Base-by-base conservation (phyloP, 2,329 filamentous ascomycete genomes). In the Trichoderma simmonsii region DNA sequence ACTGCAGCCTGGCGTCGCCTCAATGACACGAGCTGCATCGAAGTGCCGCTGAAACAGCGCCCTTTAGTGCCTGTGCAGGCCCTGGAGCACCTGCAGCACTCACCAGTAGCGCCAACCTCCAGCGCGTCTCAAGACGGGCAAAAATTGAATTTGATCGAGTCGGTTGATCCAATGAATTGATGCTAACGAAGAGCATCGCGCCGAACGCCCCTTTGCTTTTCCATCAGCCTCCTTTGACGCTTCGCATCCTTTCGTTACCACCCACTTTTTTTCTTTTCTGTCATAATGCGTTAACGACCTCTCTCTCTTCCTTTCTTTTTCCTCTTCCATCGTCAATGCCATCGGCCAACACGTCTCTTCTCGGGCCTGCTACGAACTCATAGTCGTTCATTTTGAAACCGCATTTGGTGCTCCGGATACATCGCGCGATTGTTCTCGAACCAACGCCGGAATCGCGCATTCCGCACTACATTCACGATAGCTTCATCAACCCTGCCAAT, bases 201-300 rank as follows among this genome's bases (percentile, higher is more conserved):
- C 66, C 43, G 66, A 57, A 34, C 56, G 56, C 67, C 67, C 71
- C 59, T 71, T 59, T 64, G 57, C 71, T 36, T 71, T 70, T 59
- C 24, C 66, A 65, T 65, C 71, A 72, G 60, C 71, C 71, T 61
- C 71, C 51, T 71, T 59, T 56, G 68, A 59, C 54, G 32, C 56
- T 69, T 39, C 32, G 24, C n/a, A 30, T 72, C 64, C n/a, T 59
- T 59, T 63, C 69, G 28, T 36, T 61, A 36, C 21, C 67, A 62
- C 57, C 57, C 67, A 30, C 67, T 36, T 36, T 70, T 70, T 36
- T 57, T 56, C 21, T 57, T 39, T 34, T 30, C 57, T 30, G 15
- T 48, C 34, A 24, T 67, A 26, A 63, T 63, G 59, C 59, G 18
- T 56, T 62, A 24, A 56, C 30, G 26, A 36, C 39, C 34, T 32